These are phyloP conservation scores for Crithidia brevicula DNA, from an alignment of 208 protist genomes.

Conservation along the genomic window DNA sequence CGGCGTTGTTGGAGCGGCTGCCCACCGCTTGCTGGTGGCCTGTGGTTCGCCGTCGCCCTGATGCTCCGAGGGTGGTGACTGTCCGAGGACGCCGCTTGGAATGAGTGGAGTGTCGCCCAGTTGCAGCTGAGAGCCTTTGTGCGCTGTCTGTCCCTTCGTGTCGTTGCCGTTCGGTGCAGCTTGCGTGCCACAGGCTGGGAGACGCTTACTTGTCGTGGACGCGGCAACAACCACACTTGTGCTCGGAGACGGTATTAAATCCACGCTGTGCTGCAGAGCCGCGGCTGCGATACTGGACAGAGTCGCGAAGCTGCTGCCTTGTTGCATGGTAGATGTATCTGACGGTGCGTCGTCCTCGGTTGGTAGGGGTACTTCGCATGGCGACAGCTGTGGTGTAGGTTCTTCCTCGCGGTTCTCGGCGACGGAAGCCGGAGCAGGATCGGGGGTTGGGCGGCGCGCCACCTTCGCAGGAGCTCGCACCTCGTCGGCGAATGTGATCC, in stretches of 20 bases:
- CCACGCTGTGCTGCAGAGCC: conserved; percentile 13
- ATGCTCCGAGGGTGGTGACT: not conserved
- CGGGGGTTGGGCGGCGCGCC: not conserved
- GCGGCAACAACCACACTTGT: not conserved
- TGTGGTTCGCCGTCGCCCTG: not conserved
- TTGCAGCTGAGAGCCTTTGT: not conserved
- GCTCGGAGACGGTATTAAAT: conserved; percentile 27
- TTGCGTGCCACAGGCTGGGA: not conserved
- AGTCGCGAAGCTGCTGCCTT: not conserved
- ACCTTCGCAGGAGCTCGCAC: not conserved
- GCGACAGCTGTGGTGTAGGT: not conserved
- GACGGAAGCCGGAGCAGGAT: not conserved
- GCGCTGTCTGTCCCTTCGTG: not conserved
- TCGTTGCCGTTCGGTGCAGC: not conserved
- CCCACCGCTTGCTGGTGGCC: not conserved
- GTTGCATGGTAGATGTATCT: not conserved
- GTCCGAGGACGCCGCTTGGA: not conserved
- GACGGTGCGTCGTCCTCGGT: not conserved
- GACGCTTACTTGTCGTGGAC: not conserved
- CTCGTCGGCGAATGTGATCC: conserved; percentile 30
- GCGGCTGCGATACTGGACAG: not conserved
- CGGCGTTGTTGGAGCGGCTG: not conserved
- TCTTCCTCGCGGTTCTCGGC: not conserved
- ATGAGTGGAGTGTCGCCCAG: not conserved
- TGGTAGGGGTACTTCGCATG: not conserved